A percentile compares a stretch with the other conserved stretches of the same genome.
Evolutionary conservation across 1,139 yeast species (phyloP).

Genomic region (Geotrichum histeridarum): DNA sequence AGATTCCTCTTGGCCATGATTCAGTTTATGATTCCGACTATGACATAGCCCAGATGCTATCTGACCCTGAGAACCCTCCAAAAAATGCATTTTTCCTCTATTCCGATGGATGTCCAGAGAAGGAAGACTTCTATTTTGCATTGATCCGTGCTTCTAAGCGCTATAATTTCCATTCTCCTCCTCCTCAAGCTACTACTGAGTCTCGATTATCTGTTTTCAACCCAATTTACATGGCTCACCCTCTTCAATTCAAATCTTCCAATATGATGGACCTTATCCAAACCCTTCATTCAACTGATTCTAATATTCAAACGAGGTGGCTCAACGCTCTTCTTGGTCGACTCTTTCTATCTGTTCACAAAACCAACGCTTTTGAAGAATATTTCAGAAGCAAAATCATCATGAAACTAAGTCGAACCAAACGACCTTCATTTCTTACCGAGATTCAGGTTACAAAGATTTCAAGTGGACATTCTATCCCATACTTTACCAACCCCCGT

Average conservation of each 20-base stretch:
- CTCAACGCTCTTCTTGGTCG: constrained; percentile 82
- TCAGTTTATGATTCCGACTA: constrained; percentile 14
- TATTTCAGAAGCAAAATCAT: constrained; percentile 56
- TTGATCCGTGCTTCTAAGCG: constrained; percentile 67
- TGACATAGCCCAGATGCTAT: constrained; percentile 20
- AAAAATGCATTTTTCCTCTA: constrained; percentile 66
- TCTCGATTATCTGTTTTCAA: constrained; percentile 27
- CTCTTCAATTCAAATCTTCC: constrained; percentile 64
- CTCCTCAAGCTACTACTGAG: constrained; percentile 10
- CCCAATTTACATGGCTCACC: constrained; percentile 59
- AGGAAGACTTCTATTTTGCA: constrained; percentile 90
- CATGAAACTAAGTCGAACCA: constrained; percentile 69
- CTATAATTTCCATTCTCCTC: constrained; percentile 16
- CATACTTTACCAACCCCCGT: constrained; percentile 69
- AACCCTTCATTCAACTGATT: constrained; percentile 72
- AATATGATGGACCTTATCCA: constrained; percentile 73
- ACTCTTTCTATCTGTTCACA: constrained; percentile 66
- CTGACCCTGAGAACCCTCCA: constrained; percentile 39
- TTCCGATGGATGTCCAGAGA: constrained; percentile 69
- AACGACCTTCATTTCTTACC: constrained; percentile 81
- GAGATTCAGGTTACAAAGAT: constrained; percentile 69
- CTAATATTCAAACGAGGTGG: constrained; percentile 83
- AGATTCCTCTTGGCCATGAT: constrained; percentile 19
- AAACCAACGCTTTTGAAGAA: constrained; percentile 59
- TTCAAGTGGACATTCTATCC: constrained; percentile 76